Percentiles rank a stretch among this genome's conserved stretches.
Conservation (phyloP, 768 basidiomycete species). For the Galerina sulciceps region DNA sequence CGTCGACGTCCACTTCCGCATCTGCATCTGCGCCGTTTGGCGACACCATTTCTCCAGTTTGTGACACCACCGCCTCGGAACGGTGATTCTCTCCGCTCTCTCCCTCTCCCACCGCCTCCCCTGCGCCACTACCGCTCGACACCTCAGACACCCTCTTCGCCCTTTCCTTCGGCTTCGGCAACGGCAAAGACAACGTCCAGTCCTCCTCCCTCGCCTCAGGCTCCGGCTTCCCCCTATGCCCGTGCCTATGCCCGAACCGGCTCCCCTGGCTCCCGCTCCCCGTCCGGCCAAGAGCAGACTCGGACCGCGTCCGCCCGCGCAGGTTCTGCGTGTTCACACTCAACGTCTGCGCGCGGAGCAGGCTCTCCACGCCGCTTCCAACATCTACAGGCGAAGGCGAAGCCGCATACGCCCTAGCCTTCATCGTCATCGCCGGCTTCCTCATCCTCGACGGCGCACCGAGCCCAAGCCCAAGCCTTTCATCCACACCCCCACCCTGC, state of each 20-base stretch:
- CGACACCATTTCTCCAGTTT: not conserved
- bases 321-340: not conserved
- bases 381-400: too few relatives aligned
- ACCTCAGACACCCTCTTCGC: slow-evolving; percentile 1
- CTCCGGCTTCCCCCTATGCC: not conserved
- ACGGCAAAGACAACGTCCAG: slow-evolving; percentile 24
- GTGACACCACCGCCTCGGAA: not conserved
- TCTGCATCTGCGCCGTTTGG: not conserved
- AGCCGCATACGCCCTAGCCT: too few relatives aligned
- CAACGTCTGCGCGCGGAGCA: not conserved
- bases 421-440: not conserved
- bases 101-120: not conserved
- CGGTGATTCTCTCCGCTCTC: not conserved
- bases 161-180: not conserved
- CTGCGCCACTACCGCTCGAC: not conserved
- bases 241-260: not conserved
- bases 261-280: too few relatives aligned
- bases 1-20: not conserved
- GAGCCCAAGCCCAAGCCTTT: too few relatives aligned
- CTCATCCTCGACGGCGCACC: too few relatives aligned
- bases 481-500: too few relatives aligned
- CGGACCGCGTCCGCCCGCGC: too few relatives aligned
- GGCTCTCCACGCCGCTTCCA: not conserved
- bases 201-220: slow-evolving; percentile 15
- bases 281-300: too few relatives aligned